A percentile compares a stretch with the other conserved stretches of the same genome.
These are phyloP conservation scores for Colletotrichum sp. DNA, from an alignment of 2,329 filamentous ascomycete genomes.

Conservation along the genomic window DNA sequence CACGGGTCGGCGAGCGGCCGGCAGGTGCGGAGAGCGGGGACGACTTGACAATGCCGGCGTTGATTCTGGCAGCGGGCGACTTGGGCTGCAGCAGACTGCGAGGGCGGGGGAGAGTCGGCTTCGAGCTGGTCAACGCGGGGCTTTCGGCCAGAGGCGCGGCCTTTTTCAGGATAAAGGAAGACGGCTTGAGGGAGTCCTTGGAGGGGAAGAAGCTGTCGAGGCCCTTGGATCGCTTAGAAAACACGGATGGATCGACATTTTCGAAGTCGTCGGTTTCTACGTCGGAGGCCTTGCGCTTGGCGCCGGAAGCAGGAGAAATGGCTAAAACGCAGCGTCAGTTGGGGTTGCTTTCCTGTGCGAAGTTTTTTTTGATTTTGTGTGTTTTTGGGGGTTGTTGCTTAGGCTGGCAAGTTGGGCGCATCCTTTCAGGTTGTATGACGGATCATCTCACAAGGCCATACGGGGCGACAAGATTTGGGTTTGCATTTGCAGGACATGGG, in stretches of 20 bases:
- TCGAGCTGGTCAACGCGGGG: background rate
- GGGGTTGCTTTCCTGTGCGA: background rate
- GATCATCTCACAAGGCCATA: background rate
- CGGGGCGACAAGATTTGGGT: background rate
- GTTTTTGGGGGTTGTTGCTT: background rate
- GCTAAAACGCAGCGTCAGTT: constrained; percentile 35
- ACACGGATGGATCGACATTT: constrained; percentile 65
- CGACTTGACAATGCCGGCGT: constrained; percentile 49
- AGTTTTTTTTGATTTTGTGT: background rate
- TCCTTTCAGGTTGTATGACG: background rate
- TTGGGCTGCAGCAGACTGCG: constrained; percentile 56
- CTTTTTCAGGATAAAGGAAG: constrained; percentile 50
- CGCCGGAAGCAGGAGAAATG: constrained; percentile 40
- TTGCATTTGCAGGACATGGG: background rate
- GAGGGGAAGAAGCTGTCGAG: constrained; percentile 40
- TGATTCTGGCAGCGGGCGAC: constrained; percentile 54
- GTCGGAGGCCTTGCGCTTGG: constrained; percentile 64
- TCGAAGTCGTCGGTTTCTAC: constrained; percentile 60
- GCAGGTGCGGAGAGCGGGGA: constrained; percentile 71
- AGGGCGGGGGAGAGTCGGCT: constrained; percentile 37
- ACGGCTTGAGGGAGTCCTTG: constrained; percentile 56
- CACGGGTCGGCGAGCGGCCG: constrained; percentile 78
- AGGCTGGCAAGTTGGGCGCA: constrained; percentile 3
- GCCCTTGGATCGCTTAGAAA: constrained; percentile 65
- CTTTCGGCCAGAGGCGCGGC: constrained; percentile 35